Evolutionary conservation across 2,329 filamentous ascomycete species (phyloP), one percentile per base, ranked within the genome.

Genomic region (Fusarium sacchari): DNA sequence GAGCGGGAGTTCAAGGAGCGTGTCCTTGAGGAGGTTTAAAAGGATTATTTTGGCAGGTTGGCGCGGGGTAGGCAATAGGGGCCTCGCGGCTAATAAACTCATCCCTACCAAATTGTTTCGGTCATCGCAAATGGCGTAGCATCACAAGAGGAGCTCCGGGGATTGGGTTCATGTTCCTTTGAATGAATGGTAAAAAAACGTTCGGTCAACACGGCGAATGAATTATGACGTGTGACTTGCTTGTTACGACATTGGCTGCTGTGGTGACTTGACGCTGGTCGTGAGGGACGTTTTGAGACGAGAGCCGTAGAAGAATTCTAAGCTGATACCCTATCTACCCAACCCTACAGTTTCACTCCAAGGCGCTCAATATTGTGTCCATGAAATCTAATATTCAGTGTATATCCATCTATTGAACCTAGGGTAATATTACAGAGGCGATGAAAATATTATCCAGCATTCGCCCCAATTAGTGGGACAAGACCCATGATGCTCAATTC

Each of bases 1-100:
- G 96, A 98, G 91, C 90, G 95, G 83, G 96, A 99, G 88, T 99
- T 98, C 93, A 97, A 98, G 94, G 96, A 99, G 92, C 90, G 90
- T 82, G 94, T 98, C 82, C 90, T 98, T 81, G 94, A 97, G 85
- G 91, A 91, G 85, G 96, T 98, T 87, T 98, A 94, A 95, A 88
- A 78, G 74, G 68, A 73, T 78, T 69, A 57, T 72, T 73, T 81
- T 82, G 71, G 72, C 71, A 75, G 73, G 73, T 73, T 76, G 74
- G 69, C 79, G 77, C 77, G 74, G 75, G 73, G 77, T 80, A 74
- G 79, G 78, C 72, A 69, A 78, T 75, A 78, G 76, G 79, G 77
- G 72, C 76, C 76, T 78, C 77, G 76, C 73, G 74, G 77, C 77
- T 78, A 79, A 80, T 78, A 77, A 76, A 80, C 75, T 79, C 75